Conservation (phyloP, 2,329 filamentous ascomycete genomes). For the Leptographium flavum region DNA sequence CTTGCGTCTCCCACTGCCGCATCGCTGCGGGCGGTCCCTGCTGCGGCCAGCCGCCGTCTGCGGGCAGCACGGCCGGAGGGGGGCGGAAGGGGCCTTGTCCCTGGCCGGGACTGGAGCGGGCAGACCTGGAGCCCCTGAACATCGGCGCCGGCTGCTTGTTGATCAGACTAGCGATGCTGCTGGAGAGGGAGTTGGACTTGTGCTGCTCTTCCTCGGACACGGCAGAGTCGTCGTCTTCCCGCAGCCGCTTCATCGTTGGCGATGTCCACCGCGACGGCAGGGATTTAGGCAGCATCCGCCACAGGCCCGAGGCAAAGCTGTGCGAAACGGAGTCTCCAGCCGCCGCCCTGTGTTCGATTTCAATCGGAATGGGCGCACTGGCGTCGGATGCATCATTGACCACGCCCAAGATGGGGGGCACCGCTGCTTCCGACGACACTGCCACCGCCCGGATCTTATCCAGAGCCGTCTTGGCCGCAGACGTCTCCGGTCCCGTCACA, state of each 20-base stretch:
- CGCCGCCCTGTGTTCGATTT: no score
- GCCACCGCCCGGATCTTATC: conserved; percentile 25
- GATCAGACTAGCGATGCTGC: conserved; percentile 7
- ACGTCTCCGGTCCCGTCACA: conserved; percentile 15
- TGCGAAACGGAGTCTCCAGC: conserved; percentile 15
- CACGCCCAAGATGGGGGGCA: no score
- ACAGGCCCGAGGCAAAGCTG: conserved; percentile 16
- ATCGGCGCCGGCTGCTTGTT: conserved; percentile 8
- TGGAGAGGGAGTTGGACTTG: neutral
- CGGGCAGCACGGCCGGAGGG: conserved; percentile 8
- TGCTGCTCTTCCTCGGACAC: neutral
- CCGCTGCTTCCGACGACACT: conserved; percentile 14
- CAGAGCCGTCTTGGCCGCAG: conserved; percentile 27
- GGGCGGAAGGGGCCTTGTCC: conserved; percentile 15
- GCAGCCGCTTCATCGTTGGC: conserved; percentile 15
- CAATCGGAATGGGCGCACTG: no score
- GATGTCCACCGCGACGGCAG: conserved; percentile 20
- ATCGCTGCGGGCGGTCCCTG: conserved; percentile 7
- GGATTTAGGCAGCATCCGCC: conserved; percentile 13
- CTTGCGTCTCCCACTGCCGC: conserved; percentile 15
- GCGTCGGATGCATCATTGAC: no score
- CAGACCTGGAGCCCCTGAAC: conserved; percentile 17
- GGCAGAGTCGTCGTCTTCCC: neutral
- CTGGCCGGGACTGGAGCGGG: conserved; percentile 18
- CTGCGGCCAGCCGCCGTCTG: neutral